Evolutionary conservation across 805 yeast genomes (phyloP).

Genomic region (Kockiozyma suomiensis): DNA sequence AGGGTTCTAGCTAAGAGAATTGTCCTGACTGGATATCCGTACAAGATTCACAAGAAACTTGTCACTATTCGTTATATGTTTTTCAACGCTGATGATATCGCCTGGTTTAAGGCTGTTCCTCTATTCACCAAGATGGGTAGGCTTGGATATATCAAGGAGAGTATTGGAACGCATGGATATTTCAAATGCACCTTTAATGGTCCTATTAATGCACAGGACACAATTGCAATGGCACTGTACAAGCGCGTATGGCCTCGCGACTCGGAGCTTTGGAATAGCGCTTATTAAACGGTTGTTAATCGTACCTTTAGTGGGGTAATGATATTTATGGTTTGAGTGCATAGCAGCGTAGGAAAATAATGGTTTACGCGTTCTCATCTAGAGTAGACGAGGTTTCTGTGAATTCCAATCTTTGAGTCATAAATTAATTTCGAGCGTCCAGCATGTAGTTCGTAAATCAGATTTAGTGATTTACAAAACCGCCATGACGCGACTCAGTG

Average conservation of each 20-base stretch:
- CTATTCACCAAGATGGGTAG: slow-evolving; percentile 91
- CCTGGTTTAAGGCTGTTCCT: slow-evolving; percentile 88
- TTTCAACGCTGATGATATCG: slow-evolving; percentile 86
- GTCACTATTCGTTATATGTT: slow-evolving; percentile 97
- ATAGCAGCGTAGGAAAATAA: too few species aligned
- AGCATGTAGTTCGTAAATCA: too few species aligned
- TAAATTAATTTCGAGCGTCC: slow-evolving; percentile 22
- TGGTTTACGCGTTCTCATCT: too few species aligned
- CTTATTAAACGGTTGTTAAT: slow-evolving; percentile 8
- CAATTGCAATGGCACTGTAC: slow-evolving; percentile 89
- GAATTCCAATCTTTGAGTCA: slow-evolving; percentile 17
- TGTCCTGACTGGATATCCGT: slow-evolving; percentile 89
- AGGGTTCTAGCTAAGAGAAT: slow-evolving; percentile 86
- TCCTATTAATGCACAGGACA: slow-evolving; percentile 86
- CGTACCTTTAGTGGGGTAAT: too few species aligned
- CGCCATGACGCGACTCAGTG: too few species aligned
- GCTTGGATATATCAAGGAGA: slow-evolving; percentile 90
- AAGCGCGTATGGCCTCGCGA: slow-evolving; percentile 86
- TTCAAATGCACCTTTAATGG: slow-evolving; percentile 95
- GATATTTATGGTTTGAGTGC: too few species aligned
- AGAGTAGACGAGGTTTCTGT: slow-evolving; percentile 18
- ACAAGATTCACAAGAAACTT: slow-evolving; percentile 89
- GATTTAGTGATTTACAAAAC: too few species aligned
- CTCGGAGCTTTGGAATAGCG: slow-evolving; percentile 26
- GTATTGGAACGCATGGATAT: slow-evolving; percentile 97